Evolutionary conservation across 2,329 filamentous ascomycete species (phyloP), one percentile per base, ranked within the genome.

Genomic region (Blastomyces gilchristii): DNA sequence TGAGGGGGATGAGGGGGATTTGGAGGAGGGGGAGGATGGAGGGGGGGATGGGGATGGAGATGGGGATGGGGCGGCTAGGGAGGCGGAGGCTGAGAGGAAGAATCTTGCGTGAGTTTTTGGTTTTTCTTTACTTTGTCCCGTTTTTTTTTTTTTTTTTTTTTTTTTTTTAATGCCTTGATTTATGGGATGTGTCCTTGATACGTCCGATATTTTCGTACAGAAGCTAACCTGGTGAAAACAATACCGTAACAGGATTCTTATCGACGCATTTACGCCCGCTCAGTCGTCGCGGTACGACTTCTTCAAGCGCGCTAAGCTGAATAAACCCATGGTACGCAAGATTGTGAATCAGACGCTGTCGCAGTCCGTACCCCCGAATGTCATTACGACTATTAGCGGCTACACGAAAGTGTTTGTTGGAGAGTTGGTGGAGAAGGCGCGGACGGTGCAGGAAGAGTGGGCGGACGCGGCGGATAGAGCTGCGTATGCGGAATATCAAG

Each of bases 351-450:
- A 86, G 71, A 86, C 85, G 1, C 80, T 88, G 49, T 85, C 83
- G 1, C 86, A 88, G 71, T 86, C 83, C 57, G 85, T 88, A 6
- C 85, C 85, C 0, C 79, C 81, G 37, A 84, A 82, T 65, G 84
- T 87, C 61, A 82, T 87, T 49, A 85, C 83, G 16, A 83, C 83
- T 6, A 84, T 88, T 61, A 83, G 82, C 52, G 83, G 83, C 12
- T 87, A 85, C 70, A 83, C 83, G 25, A 88, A 88, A 72, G 81
- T 85, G 66, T 88, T 87, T 73, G 83, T 85, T 14, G 85, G 85
- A 60, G 83, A 86, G 67, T 79, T 88, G 63, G 81, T 88, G 62
- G 86, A 88, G 72, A 81, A 83, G 68, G 85, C 86, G 18, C 77
- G 85, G 63, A 83, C 83, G 11, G 84, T 88, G 5, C 86, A 88